Conservation (phyloP, 805 yeast species). For the Pichia pseudocactophila region DNA sequence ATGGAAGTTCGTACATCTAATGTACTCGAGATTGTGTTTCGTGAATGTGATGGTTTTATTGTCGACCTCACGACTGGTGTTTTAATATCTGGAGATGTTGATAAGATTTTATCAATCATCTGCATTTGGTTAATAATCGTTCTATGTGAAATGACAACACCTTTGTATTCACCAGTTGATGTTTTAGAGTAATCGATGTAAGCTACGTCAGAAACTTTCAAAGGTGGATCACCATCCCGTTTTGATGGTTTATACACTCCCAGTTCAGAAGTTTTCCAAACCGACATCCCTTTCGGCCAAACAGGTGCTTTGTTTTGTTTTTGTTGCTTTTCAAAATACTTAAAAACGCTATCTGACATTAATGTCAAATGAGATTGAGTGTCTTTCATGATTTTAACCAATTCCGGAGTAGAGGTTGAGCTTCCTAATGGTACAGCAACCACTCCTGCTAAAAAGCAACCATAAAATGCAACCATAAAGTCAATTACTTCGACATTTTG, state of each 20-base stretch:
- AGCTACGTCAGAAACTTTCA: constrained; percentile 76
- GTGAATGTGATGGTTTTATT: constrained; percentile 36
- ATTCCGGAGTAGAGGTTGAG: constrained; percentile 58
- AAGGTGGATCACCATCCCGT: constrained; percentile 50
- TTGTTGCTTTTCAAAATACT: constrained; percentile 59
- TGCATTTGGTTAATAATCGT: constrained; percentile 86
- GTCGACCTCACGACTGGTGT: constrained; percentile 43
- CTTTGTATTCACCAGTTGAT: constrained; percentile 84
- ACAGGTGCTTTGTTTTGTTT: constrained; percentile 17
- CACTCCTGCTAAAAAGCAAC: constrained; percentile 87
- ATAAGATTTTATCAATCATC: constrained; percentile 57
- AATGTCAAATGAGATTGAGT: constrained; percentile 74
- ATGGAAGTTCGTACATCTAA: constrained; percentile 70
- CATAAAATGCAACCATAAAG: constrained; percentile 77
- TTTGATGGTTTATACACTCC: constrained; percentile 60
- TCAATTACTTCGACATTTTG: constrained; percentile 79
- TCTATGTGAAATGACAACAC: constrained; percentile 86
- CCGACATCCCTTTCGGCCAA: constrained; percentile 68
- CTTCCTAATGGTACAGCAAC: constrained; percentile 91
- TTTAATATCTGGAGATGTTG: constrained; percentile 40
- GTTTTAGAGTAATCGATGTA: constrained; percentile 88
- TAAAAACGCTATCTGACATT: constrained; percentile 71
- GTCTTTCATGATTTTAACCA: constrained; percentile 57
- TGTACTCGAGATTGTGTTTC: constrained; percentile 52
- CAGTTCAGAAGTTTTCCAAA: constrained; percentile 82